A percentile compares a stretch with the other conserved stretches of the same genome.
These are phyloP conservation scores for Knufia fluminis DNA, from an alignment of 2,329 filamentous ascomycete species.

Conservation along the genomic window DNA sequence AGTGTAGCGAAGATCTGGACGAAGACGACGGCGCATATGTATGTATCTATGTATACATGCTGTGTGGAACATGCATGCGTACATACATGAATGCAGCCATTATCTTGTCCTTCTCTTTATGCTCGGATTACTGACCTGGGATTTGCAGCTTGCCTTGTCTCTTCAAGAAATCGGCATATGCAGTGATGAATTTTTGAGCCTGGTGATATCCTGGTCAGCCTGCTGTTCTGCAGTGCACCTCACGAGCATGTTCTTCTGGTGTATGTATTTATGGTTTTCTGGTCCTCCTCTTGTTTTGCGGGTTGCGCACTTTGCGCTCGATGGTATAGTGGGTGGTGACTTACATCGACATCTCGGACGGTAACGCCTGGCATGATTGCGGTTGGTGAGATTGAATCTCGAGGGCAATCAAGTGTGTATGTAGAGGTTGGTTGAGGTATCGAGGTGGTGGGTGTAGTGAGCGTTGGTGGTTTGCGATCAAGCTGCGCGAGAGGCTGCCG, in stretches of 20 bases:
- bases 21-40: not conserved
- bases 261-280: not conserved
- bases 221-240: conserved; percentile 12
- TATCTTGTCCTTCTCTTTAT: conserved; percentile 20
- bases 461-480: not conserved
- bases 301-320: conserved; percentile 16
- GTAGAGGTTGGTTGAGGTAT: not conserved
- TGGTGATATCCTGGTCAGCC: conserved; percentile 23
- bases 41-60: conserved; percentile 24
- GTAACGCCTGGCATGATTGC: conserved; percentile 59
- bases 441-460: not conserved
- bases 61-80: not conserved
- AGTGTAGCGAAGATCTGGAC: not conserved
- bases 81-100: not conserved
- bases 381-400: conserved; percentile 25
- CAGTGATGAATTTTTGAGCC: conserved; percentile 60
- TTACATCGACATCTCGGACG: conserved; percentile 58
- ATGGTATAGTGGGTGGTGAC: conserved; percentile 26
- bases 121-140: conserved; percentile 46
- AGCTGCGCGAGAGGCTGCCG: not conserved
- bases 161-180: conserved; percentile 62
- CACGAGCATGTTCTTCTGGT: conserved; percentile 6
- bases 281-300: conserved; percentile 8
- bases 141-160: conserved; percentile 62
- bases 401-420: not conserved